Evolutionary conservation across 768 basidiomycete genomes (phyloP), one percentile per base, ranked within the genome.

Genomic region (Crucibulum laeve): DNA sequence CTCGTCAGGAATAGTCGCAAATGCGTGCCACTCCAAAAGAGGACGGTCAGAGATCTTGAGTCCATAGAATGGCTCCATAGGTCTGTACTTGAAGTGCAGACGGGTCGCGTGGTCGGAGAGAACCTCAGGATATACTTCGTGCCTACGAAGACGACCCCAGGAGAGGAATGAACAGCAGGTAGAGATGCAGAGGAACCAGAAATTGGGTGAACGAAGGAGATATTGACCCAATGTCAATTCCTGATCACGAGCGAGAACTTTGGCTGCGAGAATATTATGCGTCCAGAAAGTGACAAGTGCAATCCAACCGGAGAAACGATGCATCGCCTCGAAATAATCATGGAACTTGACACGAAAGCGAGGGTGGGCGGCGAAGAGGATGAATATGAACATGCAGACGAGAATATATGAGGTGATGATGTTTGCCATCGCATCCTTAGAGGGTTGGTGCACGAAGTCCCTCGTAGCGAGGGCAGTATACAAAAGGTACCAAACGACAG

Each of bases 221-320:
- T 74, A 74, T 4, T 63, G 50, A 4, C 72, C 69, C 6, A 74
- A 60, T 8, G 41, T 64, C 39, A 56, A 56, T 52, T 34, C 64
- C 58, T 42, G 13, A 22, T 68, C 47, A 2, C 67, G 57, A 51
- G 40, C 71, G 56, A 50, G 48, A 60, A 62, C 70, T 60, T 57
- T 55, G 18, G 59, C 62, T 19, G 57, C 49, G 22, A 63, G 58
- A 28, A 63, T 54, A 45, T 63, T 64, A 48, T 63, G 76, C 19
- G 57, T 62, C 77, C 77, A 80, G 38, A 79, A 75, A 11, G 73
- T 61, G 32, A 67, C 59, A 1, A 74, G 65, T 0, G 75, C 73
- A 14, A 63, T 59, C 77, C 76, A 78, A 6, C 77, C 79, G 11
- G 74, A 58, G 54, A 76, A 76, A 19, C 77, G 73, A 55, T 79